Percentiles rank a stretch among this genome's conserved stretches.
Evolutionary conservation across 2,329 filamentous ascomycete genomes (phyloP).

Genomic region (Fusarium sp.): DNA sequence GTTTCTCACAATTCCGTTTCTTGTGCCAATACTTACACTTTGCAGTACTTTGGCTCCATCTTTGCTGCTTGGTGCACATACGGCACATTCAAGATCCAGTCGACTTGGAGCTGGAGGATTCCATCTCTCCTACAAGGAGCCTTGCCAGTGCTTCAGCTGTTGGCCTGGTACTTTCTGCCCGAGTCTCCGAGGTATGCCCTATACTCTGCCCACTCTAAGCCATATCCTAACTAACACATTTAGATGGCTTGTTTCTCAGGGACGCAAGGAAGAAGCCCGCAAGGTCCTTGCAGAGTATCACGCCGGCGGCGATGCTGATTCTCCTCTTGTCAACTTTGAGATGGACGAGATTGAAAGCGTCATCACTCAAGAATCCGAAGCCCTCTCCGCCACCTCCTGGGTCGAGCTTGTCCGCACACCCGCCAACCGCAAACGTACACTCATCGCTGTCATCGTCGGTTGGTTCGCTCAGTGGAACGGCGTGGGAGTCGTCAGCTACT

Average conservation of each 20-base stretch:
- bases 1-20: not conserved
- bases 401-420: not conserved
- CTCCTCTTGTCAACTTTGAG: not conserved
- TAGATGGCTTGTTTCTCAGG: not conserved
- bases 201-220: no score
- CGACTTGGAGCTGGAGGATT: slow-evolving; percentile 22
- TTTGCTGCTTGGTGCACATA: slow-evolving; percentile 21
- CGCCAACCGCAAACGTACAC: not conserved
- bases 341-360: not conserved
- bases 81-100: slow-evolving; percentile 9
- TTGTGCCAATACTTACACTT: slow-evolving; percentile 7
- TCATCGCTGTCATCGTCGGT: not conserved
- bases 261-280: not conserved
- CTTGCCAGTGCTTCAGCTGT: not conserved
- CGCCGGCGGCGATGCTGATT: not conserved
- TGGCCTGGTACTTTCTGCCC: not conserved
- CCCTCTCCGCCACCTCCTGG: not conserved
- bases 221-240: not conserved
- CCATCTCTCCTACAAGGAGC: slow-evolving; percentile 15
- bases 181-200: not conserved
- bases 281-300: not conserved
- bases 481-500: slow-evolving; percentile 31
- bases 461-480: not conserved
- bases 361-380: not conserved
- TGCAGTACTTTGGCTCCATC: slow-evolving; percentile 10